Conservation (phyloP, 257 asterid species). For the Lantana camara region DNA sequence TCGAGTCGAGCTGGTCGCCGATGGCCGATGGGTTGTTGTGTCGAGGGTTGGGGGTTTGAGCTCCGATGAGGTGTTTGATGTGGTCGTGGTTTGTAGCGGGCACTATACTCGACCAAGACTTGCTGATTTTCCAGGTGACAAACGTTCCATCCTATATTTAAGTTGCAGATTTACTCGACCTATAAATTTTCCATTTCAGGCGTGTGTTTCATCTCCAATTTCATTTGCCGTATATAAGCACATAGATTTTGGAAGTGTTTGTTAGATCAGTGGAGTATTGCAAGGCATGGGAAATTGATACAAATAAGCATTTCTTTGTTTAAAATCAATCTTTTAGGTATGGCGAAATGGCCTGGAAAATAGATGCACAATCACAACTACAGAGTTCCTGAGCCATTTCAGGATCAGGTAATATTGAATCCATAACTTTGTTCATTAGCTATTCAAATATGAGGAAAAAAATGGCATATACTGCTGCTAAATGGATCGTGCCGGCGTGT, state of each 20-base stretch:
- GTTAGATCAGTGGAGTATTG: too few species aligned
- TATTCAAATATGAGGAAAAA: too few species aligned
- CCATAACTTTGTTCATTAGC: too few species aligned
- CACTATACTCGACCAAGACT: constrained; percentile 45
- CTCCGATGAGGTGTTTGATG: constrained; percentile 44
- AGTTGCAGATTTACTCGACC: too few species aligned
- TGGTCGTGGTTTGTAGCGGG: constrained; percentile 60
- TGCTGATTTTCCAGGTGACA: constrained; percentile 54
- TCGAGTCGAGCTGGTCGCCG: constrained; percentile 41
- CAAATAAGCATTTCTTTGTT: background rate
- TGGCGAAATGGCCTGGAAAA: constrained; percentile 63
- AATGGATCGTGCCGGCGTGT: background rate
- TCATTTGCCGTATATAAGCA: too few species aligned
- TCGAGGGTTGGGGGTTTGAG: constrained; percentile 21
- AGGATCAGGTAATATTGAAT: constrained; percentile 55
- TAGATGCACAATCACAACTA: constrained; percentile 72
- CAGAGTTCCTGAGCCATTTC: constrained; percentile 56
- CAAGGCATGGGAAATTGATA: too few species aligned
- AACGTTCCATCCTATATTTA: background rate
- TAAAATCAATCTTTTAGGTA: constrained; percentile 45
- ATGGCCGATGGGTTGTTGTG: constrained; percentile 49
- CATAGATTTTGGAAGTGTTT: too few species aligned
- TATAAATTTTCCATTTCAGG: too few species aligned
- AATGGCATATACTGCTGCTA: too few species aligned
- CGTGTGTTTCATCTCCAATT: too few species aligned